phyloP scores from a whole-genome alignment of 345 rosid species.

The Noccaea bulbosa region DNA sequence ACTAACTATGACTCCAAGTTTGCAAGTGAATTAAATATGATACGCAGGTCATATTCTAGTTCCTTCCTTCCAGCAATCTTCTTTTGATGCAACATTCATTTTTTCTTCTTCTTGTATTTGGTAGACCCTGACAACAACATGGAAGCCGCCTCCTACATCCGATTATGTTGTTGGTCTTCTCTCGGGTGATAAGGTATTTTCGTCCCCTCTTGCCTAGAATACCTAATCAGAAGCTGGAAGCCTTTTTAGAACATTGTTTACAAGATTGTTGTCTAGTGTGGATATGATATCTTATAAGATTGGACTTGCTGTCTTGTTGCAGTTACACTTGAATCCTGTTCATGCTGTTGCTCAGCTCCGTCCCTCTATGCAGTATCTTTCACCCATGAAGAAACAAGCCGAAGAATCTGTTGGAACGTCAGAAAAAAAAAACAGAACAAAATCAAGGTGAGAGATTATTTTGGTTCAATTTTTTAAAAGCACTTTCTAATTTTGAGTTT shows the following conservation, averaged over 20 bases:
- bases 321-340: constrained; percentile 85
- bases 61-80: not conserved
- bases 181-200: constrained; percentile 61
- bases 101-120: constrained; percentile 18
- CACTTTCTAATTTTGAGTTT: constrained; percentile 6
- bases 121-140: constrained; percentile 65
- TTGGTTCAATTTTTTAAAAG: not conserved
- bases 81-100: constrained; percentile 9
- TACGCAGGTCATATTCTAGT: constrained; percentile 63
- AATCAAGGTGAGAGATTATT: no score
- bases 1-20: constrained; percentile 53
- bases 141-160: constrained; percentile 52
- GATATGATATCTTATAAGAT: constrained; percentile 15
- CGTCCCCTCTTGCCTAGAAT: not conserved
- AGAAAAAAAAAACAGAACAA: no score
- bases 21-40: constrained; percentile 46
- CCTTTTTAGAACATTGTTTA: not conserved
- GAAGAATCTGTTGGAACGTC: constrained; percentile 54
- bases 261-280: constrained; percentile 34
- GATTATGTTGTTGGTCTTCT: constrained; percentile 81
- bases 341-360: constrained; percentile 86
- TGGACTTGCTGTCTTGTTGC: constrained; percentile 44
- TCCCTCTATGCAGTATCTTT: constrained; percentile 64
- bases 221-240: not conserved
- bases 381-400: constrained; percentile 51